A percentile compares a stretch with the other conserved stretches of the same genome.
Evolutionary conservation across 306 rosid genomes (phyloP).

Genomic region (Quercus alba): DNA sequence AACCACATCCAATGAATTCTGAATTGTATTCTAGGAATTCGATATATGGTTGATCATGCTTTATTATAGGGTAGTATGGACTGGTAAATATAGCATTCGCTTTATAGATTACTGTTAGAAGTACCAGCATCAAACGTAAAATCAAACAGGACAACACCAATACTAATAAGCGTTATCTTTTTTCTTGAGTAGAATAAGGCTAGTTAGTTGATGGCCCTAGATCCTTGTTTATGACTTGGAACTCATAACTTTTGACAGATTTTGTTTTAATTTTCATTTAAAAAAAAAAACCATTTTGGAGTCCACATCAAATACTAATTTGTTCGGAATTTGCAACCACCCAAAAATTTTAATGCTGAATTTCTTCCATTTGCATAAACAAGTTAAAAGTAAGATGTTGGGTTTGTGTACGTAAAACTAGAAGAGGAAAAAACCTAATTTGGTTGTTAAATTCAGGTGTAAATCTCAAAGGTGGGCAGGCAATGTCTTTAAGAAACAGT

Average conservation of each 20-base stretch:
- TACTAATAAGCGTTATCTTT: background rate
- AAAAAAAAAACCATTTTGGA: background rate
- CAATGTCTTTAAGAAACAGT: background rate
- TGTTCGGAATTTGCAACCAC: background rate
- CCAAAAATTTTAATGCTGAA: background rate
- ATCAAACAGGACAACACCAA: background rate
- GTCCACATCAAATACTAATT: background rate
- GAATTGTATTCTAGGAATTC: background rate
- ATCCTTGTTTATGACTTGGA: background rate
- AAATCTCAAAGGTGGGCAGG: background rate
- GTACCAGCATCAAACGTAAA: background rate
- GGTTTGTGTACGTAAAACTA: background rate
- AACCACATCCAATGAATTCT: too few species aligned
- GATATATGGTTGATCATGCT: background rate
- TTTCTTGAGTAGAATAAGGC: background rate
- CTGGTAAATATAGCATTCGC: background rate
- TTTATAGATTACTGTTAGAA: background rate
- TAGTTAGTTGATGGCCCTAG: background rate
- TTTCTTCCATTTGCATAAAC: background rate
- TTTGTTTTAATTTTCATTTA: too few species aligned
- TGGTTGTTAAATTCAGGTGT: background rate
- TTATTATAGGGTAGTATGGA: background rate
- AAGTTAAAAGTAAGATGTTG: background rate
- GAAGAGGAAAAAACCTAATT: background rate
- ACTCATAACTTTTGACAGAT: too few species aligned